Evolutionary conservation across 2,329 filamentous ascomycete genomes (phyloP), one percentile per base, ranked within the genome.

Genomic region (Pyrenochaeta sp.): DNA sequence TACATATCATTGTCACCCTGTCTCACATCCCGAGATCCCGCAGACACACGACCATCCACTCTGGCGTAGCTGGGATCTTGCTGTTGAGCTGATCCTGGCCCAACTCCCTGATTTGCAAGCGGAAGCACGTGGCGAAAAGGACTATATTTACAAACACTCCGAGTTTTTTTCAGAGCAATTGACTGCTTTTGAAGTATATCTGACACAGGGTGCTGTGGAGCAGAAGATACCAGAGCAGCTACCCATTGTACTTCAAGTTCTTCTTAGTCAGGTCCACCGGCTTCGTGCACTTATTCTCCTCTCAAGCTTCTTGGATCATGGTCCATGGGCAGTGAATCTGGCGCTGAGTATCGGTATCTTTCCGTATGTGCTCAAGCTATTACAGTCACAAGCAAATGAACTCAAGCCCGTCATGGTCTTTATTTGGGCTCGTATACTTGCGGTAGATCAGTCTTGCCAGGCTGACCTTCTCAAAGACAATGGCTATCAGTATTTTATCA

Each of bases 331-430:
- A 27, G 95, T 99, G n/a, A 95, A 98, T 74, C 86, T 99, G 35
- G 95, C 95, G 14, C 83, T 99, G 14, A 97, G 93, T 75, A 99
- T 99, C 57, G 95, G 95, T 20, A 99, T 99, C 58, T 99, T 99
- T 75, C 95, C 95, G 0, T 99, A 99, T 71, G 95, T 99, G n/a
- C 81, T 99, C 30, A 99, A 99, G 77, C 82, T 99, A 21, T 81
- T 99, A 15, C 95, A 99, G 74, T 98, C 95, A 4, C 94, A 96
- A 41, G 95, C 95, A 0, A 86, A 92, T 41, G 95, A 99, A 75
- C 79, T 99, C 57, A 98, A 98, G 71, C 94, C 95, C 0, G 93
- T 98, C 55, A 98, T 99, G 95, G 93, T 99, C 4, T 99, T 98
- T 75, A 99, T 99, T 59, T 99, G 95, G 95, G 93, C 95, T 5